phyloP scores from a whole-genome alignment of 2,329 filamentous ascomycete genomes.

The Elsinoe australis region DNA sequence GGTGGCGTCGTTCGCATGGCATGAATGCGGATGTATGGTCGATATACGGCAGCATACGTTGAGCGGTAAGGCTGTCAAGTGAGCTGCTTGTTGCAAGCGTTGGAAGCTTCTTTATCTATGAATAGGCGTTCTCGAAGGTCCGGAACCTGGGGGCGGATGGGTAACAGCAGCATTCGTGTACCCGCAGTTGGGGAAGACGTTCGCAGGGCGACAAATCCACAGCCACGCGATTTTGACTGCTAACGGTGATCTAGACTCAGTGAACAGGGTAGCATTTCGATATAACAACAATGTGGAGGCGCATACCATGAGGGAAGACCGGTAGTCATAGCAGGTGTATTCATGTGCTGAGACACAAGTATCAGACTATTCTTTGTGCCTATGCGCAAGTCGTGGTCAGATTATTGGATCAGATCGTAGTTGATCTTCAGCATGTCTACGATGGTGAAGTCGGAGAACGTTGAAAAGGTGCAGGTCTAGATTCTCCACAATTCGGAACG shows the following conservation, averaged over 20 bases:
- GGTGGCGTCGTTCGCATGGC: slow-evolving; percentile 2
- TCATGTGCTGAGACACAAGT: too few species aligned
- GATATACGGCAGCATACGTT: not conserved
- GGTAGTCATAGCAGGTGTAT: too few species aligned
- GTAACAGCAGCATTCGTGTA: not conserved
- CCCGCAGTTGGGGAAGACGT: not conserved
- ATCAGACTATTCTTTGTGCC: too few species aligned
- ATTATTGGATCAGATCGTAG: too few species aligned
- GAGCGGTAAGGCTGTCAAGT: not conserved
- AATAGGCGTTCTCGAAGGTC: not conserved
- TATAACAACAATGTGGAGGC: not conserved
- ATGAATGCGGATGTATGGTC: not conserved
- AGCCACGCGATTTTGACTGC: not conserved
- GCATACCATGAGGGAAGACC: too few species aligned
- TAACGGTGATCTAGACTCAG: slow-evolving; percentile 4
- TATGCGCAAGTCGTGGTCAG: too few species aligned
- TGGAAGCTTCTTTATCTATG: not conserved
- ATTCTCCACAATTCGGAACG: slow-evolving; percentile 8
- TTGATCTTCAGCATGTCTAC: too few species aligned
- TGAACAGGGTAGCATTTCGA: not conserved
- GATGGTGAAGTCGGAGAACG: too few species aligned
- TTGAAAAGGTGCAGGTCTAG: not conserved
- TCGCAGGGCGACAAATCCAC: not conserved
- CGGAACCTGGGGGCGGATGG: not conserved
- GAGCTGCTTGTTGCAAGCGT: slow-evolving; percentile 4